phyloP scores from a whole-genome alignment of 202 grass and related monocot species.

The Setaria italica region DNA sequence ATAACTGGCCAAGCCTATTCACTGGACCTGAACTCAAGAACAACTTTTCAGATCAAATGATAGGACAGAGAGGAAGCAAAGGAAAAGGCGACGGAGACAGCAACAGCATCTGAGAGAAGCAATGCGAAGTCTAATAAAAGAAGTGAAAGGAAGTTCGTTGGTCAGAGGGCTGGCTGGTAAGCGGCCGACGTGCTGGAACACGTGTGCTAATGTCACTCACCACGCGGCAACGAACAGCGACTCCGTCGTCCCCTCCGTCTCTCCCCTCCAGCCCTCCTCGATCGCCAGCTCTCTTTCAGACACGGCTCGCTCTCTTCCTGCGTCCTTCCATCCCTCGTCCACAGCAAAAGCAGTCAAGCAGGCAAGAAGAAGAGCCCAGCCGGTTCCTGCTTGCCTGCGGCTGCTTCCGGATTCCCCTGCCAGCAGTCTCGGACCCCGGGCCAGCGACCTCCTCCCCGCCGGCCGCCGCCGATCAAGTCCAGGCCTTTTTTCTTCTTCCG shows the following conservation, averaged over 20 bases:
- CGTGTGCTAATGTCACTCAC: slow-evolving; percentile 37
- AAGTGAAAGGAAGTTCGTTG: neutral
- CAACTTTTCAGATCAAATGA: neutral
- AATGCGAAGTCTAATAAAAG: no score
- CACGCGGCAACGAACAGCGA: slow-evolving; percentile 28
- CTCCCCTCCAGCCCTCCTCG: neutral
- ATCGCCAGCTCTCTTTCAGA: neutral
- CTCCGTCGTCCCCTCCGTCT: neutral
- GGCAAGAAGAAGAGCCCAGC: neutral
- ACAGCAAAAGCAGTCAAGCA: neutral
- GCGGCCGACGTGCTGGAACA: slow-evolving; percentile 38
- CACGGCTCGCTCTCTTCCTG: neutral
- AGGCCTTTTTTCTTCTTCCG: neutral
- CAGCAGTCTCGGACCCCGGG: neutral
- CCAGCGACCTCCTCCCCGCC: neutral
- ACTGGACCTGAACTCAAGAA: neutral
- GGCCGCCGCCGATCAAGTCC: neutral
- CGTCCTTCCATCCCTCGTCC: neutral
- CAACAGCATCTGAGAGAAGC: neutral
- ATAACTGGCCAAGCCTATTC: neutral
- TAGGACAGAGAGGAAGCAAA: neutral
- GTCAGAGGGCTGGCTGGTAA: slow-evolving; percentile 18
- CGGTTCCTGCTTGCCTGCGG: neutral
- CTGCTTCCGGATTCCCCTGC: neutral
- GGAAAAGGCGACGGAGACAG: neutral